Conservation (phyloP, 495 filamentous ascomycete genomes). For the Neurospora africana region DNA sequence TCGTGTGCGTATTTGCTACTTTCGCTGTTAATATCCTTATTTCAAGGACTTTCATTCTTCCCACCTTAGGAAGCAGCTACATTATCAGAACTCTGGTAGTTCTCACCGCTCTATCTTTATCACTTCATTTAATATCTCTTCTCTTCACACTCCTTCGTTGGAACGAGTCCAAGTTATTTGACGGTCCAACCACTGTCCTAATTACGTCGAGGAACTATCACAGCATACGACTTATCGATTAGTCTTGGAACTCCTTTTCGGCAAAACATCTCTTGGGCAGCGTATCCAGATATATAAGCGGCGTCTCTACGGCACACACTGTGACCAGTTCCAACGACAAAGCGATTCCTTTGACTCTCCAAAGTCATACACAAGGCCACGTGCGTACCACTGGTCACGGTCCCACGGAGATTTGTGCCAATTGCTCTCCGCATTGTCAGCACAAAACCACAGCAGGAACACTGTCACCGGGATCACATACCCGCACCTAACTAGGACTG, state of each 20-base stretch:
- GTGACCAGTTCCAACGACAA: not conserved
- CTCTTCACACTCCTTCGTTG: constrained; percentile 1
- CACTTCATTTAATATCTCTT: constrained; percentile 10
- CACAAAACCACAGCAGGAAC: not conserved
- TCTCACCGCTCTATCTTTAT: constrained; percentile 25
- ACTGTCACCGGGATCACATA: not conserved
- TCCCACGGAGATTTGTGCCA: not conserved
- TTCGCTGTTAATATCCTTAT: constrained; percentile 4
- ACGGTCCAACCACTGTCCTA: not conserved
- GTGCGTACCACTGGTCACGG: not conserved
- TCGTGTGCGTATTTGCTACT: not conserved
- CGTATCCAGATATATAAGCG: not conserved
- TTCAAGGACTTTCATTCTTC: constrained; percentile 13
- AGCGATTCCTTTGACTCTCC: not conserved
- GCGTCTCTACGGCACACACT: not conserved
- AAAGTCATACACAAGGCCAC: not conserved
- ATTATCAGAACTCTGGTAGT: constrained; percentile 41
- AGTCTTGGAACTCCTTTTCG: not conserved
- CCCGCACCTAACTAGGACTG: not conserved
- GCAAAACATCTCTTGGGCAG: not conserved
- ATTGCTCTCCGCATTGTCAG: not conserved
- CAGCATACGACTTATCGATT: not conserved
- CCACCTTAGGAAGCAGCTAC: not conserved
- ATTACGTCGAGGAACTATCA: not conserved
- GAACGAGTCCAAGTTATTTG: not conserved